Conservation (phyloP, 805 yeast species). For the Ogataea allantospora region DNA sequence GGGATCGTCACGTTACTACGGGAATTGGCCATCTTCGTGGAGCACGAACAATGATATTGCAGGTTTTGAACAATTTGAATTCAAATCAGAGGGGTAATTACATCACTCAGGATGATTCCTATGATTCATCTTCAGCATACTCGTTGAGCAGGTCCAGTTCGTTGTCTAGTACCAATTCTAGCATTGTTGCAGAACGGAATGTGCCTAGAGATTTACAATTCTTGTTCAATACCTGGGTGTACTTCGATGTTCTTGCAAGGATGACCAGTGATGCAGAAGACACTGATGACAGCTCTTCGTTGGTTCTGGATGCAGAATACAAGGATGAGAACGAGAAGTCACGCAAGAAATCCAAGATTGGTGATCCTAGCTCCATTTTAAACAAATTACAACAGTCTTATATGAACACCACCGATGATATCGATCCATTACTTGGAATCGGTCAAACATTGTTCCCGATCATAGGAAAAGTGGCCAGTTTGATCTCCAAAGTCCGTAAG, state of each 20-base stretch:
- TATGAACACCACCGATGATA: slow-evolving; percentile 35
- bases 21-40: slow-evolving; percentile 71
- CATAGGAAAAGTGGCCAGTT: slow-evolving; percentile 60
- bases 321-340: slow-evolving; percentile 6
- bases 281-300: slow-evolving; percentile 26
- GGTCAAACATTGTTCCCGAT: slow-evolving; percentile 63
- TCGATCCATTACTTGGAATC: slow-evolving; percentile 68
- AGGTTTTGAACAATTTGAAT: slow-evolving; percentile 35
- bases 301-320: slow-evolving; percentile 2
- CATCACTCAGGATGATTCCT: slow-evolving; percentile 1
- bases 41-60: slow-evolving; percentile 58
- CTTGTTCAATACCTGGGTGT: slow-evolving; percentile 63
- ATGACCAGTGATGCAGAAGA: slow-evolving; percentile 53
- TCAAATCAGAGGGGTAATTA: slow-evolving; percentile 15
- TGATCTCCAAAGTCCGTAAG: slow-evolving; percentile 48
- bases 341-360: slow-evolving; percentile 14
- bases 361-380: slow-evolving; percentile 31
- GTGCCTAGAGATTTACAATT: slow-evolving; percentile 34
- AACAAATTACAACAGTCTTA: slow-evolving; percentile 41
- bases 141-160: slow-evolving; percentile 14
- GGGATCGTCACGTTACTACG: slow-evolving; percentile 66
- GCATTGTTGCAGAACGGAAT: background rate
- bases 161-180: slow-evolving; percentile 4
- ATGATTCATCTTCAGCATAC: background rate
- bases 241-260: slow-evolving; percentile 65